Percentiles rank a stretch among this genome's conserved stretches.
Conservation (phyloP, 495 filamentous ascomycete genomes). For the Bryoglossum gracile region DNA sequence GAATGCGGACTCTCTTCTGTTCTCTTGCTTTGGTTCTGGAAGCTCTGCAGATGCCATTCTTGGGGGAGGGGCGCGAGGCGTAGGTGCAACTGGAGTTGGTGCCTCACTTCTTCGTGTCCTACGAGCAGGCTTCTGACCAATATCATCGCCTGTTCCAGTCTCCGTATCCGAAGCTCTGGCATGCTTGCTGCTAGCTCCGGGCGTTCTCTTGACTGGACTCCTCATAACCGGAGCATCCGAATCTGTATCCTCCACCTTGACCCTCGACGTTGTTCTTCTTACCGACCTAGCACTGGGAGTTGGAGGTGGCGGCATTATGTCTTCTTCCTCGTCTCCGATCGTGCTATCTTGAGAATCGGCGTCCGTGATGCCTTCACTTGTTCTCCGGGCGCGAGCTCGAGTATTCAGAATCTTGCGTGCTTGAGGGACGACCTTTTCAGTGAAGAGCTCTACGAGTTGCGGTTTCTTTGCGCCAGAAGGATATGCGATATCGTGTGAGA, state of each 20-base stretch:
- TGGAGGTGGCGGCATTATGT: slow-evolving; percentile 37
- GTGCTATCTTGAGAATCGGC: slow-evolving; percentile 39
- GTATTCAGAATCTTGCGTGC: slow-evolving; percentile 67
- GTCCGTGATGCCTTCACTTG: slow-evolving; percentile 81
- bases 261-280: slow-evolving; percentile 36
- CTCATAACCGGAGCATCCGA: slow-evolving; percentile 29
- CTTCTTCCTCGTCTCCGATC: slow-evolving; percentile 37
- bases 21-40: slow-evolving; percentile 17
- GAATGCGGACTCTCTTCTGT: slow-evolving; percentile 54
- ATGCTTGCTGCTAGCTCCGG: slow-evolving; percentile 41
- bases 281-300: slow-evolving; percentile 37
- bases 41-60: slow-evolving; percentile 38
- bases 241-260: slow-evolving; percentile 44
- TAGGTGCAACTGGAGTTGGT: slow-evolving; percentile 21
- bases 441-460: slow-evolving; percentile 77
- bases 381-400: slow-evolving; percentile 67
- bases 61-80: slow-evolving; percentile 1
- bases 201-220: slow-evolving; percentile 45
- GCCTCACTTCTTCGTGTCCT: slow-evolving; percentile 27
- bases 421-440: slow-evolving; percentile 68
- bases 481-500: slow-evolving; percentile 78
- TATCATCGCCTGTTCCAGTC: slow-evolving; percentile 38
- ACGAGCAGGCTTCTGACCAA: slow-evolving; percentile 28
- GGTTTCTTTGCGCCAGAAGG: slow-evolving; percentile 80
- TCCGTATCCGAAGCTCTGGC: slow-evolving; percentile 31